Base-by-base conservation (phyloP, 140 eudicot genomes). In the Bidens hawaiensis region DNA sequence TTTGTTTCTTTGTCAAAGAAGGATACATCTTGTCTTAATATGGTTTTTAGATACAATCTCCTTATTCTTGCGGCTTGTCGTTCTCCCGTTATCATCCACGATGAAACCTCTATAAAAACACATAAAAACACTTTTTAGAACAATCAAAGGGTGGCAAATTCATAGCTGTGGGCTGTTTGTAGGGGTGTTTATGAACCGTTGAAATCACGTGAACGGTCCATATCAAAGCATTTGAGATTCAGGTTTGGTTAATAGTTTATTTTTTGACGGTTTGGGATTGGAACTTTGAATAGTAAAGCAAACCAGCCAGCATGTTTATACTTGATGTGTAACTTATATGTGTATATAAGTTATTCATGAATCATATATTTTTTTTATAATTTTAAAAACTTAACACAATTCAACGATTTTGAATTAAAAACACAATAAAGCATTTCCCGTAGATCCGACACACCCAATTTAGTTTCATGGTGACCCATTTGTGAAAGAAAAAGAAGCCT, bases 11-110 rank as follows among this genome's bases (percentile, higher is more conserved):
- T 86, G 67, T 86, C 95, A 52, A 82, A 86, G 77, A 86, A 86
- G 50, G 85, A 63, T 4, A 86, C 78, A 67, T 86, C 95, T 75
- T 86, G 95, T 38, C 83, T 69, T 52, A 86, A 62, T 21, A 86
- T 86, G 10, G 86, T 80, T 62, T 67, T 77, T 64, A 86, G 65
- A 69, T 85, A 85, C 41, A 85, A 70, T 65, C 71, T 82, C 57
- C 95, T 64, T 47, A 85, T 85, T 50, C 90, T 65, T 22, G 95
- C 79, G 42, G 90, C 82, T 58, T 85, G 95, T 66, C 95, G 72
- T 62, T 85, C 95, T 59, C 95, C 95, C 0, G 95, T 82, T 73
- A 79, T 68, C 95, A 85, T 82, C 95, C 95, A 86, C 30, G 78
- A 60, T 60, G 87, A 27, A 23, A 83, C 90, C 95, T 86, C 90